Conservation (phyloP, 306 rosid species). For the Prunus salicina region DNA sequence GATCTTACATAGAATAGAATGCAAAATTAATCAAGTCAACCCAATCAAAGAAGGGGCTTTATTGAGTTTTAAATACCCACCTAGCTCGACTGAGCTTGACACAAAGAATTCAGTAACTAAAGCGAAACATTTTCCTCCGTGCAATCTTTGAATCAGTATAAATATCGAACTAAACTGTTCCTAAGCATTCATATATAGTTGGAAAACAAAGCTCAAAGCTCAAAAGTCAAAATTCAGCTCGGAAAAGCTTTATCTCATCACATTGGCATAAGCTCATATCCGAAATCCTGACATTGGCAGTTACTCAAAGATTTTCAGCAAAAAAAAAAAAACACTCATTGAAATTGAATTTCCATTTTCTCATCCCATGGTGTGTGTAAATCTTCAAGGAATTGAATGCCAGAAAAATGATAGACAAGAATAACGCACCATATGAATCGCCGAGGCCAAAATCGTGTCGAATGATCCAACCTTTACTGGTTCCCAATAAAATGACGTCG, state of each 20-base stretch:
- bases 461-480: conserved; percentile 95
- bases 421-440: conserved; percentile 60
- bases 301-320: background rate
- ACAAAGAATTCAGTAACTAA: background rate
- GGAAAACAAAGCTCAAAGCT: background rate
- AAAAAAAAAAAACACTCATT: too few species aligned
- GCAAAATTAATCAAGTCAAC: conserved; percentile 1
- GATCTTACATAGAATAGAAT: background rate
- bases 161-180: background rate
- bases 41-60: background rate
- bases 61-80: background rate
- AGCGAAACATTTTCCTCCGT: background rate
- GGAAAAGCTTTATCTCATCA: background rate
- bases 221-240: background rate
- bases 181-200: background rate
- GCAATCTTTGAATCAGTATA: background rate
- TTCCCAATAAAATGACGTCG: conserved; percentile 83
- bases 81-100: background rate
- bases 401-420: background rate
- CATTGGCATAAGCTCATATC: background rate
- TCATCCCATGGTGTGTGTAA: background rate
- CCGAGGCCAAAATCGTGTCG: conserved; percentile 95
- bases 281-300: background rate
- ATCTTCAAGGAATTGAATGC: background rate
- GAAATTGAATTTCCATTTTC: background rate